Evolutionary conservation across 2,329 filamentous ascomycete genomes (phyloP).

Genomic region (Arthrinium puccinioides): DNA sequence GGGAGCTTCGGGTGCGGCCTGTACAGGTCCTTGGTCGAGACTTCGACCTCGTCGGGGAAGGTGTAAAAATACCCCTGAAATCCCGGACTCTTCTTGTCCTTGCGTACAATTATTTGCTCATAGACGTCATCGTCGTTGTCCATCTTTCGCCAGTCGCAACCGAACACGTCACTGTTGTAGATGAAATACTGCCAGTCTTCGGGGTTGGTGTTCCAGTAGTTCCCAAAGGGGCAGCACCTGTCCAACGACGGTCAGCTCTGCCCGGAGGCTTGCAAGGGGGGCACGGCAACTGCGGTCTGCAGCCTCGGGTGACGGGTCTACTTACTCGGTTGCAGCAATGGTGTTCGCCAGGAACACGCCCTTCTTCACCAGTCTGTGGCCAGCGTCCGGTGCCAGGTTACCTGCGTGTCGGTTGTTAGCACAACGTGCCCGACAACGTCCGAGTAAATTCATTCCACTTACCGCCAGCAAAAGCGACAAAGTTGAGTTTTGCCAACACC

Average conservation of each 20-base stretch:
- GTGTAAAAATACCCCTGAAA: conserved; percentile 29
- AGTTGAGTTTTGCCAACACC: conserved; percentile 23
- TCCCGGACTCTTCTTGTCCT: conserved; percentile 7
- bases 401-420: conserved; percentile 14
- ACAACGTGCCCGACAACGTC: background rate
- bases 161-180: conserved; percentile 31
- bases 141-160: conserved; percentile 30
- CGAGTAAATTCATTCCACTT: conserved; percentile 5
- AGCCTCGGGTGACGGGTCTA: background rate
- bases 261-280: background rate
- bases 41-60: conserved; percentile 32
- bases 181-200: conserved; percentile 36
- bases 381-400: conserved; percentile 27
- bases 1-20: conserved; percentile 28
- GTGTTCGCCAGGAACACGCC: conserved; percentile 28
- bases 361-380: conserved; percentile 26
- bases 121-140: conserved; percentile 17
- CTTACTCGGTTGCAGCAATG: conserved; percentile 36
- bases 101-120: conserved; percentile 19
- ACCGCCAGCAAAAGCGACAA: conserved; percentile 31
- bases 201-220: conserved; percentile 23
- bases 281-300: background rate
- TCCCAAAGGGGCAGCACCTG: conserved; percentile 26
- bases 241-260: conserved; percentile 5
- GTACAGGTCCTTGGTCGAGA: conserved; percentile 37